A percentile compares a stretch with the other conserved stretches of the same genome.
These are phyloP conservation scores for Hordeum pubiflorum DNA, from an alignment of 202 grass and related monocot genomes.

Conservation along the genomic window DNA sequence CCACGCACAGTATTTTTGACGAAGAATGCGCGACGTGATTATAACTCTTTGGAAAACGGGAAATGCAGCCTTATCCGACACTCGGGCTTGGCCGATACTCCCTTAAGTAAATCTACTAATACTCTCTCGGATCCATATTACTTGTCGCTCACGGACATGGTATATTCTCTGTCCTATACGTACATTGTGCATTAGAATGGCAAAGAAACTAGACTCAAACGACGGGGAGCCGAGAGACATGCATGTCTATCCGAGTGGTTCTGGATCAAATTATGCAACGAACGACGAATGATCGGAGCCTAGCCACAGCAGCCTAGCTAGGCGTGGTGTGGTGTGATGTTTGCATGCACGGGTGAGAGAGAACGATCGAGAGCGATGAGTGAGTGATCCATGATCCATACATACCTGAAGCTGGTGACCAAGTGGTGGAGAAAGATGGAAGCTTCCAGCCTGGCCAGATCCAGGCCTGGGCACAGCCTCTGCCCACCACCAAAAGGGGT, in stretches of 20 bases:
- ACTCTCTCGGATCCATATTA: too few species aligned
- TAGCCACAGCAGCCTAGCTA: not conserved
- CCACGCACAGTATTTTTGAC: too few species aligned
- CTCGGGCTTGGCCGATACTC: too few species aligned
- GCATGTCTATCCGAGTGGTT: not conserved
- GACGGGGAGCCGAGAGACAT: not conserved
- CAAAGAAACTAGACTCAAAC: not conserved
- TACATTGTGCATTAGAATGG: not conserved
- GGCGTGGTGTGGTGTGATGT: not conserved
- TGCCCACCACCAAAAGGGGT: conserved; percentile 95
- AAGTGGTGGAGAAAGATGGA: conserved; percentile 99
- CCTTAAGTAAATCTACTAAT: too few species aligned
- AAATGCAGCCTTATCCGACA: too few species aligned
- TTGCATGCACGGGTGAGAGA: not conserved
- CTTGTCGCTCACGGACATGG: too few species aligned
- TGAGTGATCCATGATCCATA: conserved; percentile 36
- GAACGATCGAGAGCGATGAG: conserved; percentile 4
- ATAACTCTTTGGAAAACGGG: not conserved
- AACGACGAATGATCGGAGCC: not conserved
- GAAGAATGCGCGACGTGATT: too few species aligned
- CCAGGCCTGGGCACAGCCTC: conserved; percentile 91
- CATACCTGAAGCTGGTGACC: conserved; percentile 88
- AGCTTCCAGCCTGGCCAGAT: conserved; percentile 96
- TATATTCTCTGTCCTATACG: too few species aligned
- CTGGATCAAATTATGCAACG: not conserved